Evolutionary conservation across 371 early-diverging fungal genomes (phyloP), one percentile per base, ranked within the genome.

Genomic region (Circinella umbellata): DNA sequence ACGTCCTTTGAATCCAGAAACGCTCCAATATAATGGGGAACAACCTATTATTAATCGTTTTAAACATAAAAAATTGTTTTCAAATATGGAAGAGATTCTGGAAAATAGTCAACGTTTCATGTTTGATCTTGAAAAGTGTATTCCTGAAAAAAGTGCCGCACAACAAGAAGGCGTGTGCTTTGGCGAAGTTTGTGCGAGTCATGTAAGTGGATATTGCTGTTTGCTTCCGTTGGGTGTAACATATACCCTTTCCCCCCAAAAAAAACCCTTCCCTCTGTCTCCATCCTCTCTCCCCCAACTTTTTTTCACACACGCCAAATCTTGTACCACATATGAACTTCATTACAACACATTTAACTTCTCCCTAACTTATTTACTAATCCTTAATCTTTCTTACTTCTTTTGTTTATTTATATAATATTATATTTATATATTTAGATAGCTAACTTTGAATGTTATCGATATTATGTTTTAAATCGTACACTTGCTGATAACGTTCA

Each of bases 51-150:
- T 85, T 53, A 78, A 85, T 42, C 71, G 73, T 1, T 85, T 74
- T 55, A 74, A 79, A 53, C 76, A 75, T 38, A 70, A 77, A 59
- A 77, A 82, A 36, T 80, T 85, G 34, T 85, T 82, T 53, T 66
- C 81, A 67, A 85, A 85, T 55, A 70, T 85, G 42, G 80, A 80
- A 37, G 76, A 80, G 53, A 76, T 85, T 9, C 47, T 72, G 13
- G 20, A 55, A 20, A 79, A 69, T 55, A 85, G 79, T 38, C 53
- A 77, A 42, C 51, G 61, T 3, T 82, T 85, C 62, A 42, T 82
- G 51, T 10, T 13, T 4, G 83, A 81, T 54, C 69, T 85, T 20
- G 48, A 38, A 13, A 60, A 64, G 39, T 57, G 14, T 63, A 55
- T 67, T 35, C 54, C 68, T 18, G 61, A 3, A 42, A 6, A 42